Evolutionary conservation across 495 filamentous ascomycete species (phyloP).

Genomic region (Penicillium subrubescens): DNA sequence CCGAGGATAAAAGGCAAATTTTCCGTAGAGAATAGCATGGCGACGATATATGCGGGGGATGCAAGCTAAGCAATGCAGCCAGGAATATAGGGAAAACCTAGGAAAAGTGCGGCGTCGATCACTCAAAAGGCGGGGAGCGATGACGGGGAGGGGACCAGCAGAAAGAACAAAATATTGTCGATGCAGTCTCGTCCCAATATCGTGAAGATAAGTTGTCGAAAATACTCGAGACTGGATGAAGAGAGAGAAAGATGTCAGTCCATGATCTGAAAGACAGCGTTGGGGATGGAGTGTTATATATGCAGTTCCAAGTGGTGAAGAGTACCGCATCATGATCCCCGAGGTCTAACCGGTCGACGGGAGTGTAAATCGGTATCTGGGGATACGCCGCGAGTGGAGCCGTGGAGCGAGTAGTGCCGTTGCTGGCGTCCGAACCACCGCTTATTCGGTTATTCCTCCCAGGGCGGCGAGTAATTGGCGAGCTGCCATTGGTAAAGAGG

Average conservation of each 20-base stretch:
- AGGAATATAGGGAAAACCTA: background rate
- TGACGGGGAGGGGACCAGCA: background rate
- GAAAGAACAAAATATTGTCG: background rate
- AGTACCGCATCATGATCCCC: slow-evolving; percentile 23
- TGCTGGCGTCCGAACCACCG: slow-evolving; percentile 12
- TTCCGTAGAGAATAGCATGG: slow-evolving; percentile 49
- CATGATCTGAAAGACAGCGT: background rate
- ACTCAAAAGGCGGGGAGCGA: background rate
- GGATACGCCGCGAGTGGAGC: slow-evolving; percentile 17
- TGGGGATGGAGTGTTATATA: slow-evolving; percentile 14
- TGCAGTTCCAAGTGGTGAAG: background rate
- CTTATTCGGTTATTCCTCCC: slow-evolving; percentile 11
- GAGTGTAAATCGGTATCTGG: slow-evolving; percentile 37
- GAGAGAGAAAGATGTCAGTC: slow-evolving; percentile 8
- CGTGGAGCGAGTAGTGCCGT: slow-evolving; percentile 14
- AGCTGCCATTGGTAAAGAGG: background rate
- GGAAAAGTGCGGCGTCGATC: background rate
- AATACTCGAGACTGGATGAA: background rate
- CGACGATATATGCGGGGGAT: slow-evolving; percentile 6
- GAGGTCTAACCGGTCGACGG: slow-evolving; percentile 34
- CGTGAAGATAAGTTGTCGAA: background rate
- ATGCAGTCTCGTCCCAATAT: background rate
- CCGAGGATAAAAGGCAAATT: slow-evolving; percentile 61
- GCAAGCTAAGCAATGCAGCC: background rate
- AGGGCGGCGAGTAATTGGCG: background rate